Conservation (phyloP, 257 asterid species). For the Voacanga thouarsii region DNA sequence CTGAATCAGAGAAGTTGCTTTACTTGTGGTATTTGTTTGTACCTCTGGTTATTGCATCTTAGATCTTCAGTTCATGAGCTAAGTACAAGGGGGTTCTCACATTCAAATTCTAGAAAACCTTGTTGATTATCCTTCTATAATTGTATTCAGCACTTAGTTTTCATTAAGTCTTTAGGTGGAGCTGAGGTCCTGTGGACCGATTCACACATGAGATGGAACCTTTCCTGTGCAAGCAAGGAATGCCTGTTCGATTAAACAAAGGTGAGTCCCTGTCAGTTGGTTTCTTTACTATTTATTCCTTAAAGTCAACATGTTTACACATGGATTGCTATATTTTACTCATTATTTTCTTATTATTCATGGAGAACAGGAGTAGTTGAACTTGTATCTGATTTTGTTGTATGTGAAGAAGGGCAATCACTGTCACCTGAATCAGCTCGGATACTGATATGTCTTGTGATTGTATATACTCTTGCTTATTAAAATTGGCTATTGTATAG, state of each 20-base stretch:
- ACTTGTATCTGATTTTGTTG: conserved; percentile 76
- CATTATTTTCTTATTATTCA: background rate
- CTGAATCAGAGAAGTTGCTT: background rate
- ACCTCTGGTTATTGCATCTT: background rate
- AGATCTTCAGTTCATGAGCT: background rate
- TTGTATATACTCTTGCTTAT: background rate
- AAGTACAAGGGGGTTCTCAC: background rate
- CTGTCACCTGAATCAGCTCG: conserved; percentile 84
- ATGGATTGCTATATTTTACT: background rate
- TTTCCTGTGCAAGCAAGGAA: conserved; percentile 88
- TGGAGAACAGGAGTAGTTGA: conserved; percentile 72
- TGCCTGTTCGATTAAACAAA: conserved; percentile 94
- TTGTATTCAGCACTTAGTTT: background rate
- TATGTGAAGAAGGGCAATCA: conserved; percentile 85
- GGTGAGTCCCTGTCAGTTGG: conserved; percentile 32
- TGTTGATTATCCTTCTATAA: background rate
- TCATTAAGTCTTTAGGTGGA: conserved; percentile 58
- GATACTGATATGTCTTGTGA: conserved; percentile 55
- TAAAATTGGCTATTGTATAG: background rate
- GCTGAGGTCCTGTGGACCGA: conserved; percentile 93
- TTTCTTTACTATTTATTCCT: background rate
- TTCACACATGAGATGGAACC: conserved; percentile 98
- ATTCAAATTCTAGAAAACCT: background rate
- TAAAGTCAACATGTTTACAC: background rate
- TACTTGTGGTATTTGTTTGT: background rate